Evolutionary conservation across 1,284 basidiomycete species (phyloP).

Genomic region (Leucoagaricus sp.): DNA sequence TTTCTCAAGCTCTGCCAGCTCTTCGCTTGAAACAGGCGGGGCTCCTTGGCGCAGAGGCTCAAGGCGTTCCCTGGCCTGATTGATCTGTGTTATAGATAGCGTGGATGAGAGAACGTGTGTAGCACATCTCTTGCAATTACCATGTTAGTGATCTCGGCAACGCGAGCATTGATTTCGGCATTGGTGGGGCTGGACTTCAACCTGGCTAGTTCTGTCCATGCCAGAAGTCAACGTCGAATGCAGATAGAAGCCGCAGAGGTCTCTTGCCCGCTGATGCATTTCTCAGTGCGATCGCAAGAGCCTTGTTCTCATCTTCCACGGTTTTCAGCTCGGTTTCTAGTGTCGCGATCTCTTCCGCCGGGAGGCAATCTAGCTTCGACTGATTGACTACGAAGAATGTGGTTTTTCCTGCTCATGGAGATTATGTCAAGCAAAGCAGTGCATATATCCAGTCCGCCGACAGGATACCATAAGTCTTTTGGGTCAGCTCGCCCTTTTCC

Average conservation of each 20-base stretch:
- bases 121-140: conserved; percentile 13
- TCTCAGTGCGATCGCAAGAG: conserved; percentile 52
- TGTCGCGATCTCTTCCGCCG: conserved; percentile 55
- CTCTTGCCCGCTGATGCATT: conserved; percentile 51
- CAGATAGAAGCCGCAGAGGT: conserved; percentile 7
- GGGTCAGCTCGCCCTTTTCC: conserved; percentile 72
- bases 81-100: conserved; percentile 41
- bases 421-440: conserved; percentile 13
- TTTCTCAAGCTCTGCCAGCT: conserved; percentile 57
- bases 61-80: conserved; percentile 50
- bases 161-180: conserved; percentile 54
- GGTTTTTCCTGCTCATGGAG: conserved; percentile 74
- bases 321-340: conserved; percentile 56
- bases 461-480: conserved; percentile 75
- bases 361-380: conserved; percentile 59
- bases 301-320: conserved; percentile 63
- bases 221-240: background rate
- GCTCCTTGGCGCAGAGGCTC: conserved; percentile 65
- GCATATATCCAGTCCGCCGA: conserved; percentile 16
- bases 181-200: conserved; percentile 70
- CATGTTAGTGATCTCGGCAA: conserved; percentile 48
- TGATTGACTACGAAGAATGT: conserved; percentile 83
- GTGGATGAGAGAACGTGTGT: conserved; percentile 5
- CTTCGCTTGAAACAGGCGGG: conserved; percentile 65
- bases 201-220: conserved; percentile 58